A percentile compares a stretch with the other conserved stretches of the same genome.
Conservation (phyloP, 1,284 basidiomycete genomes). For the Cryptococcus neoformans region DNA sequence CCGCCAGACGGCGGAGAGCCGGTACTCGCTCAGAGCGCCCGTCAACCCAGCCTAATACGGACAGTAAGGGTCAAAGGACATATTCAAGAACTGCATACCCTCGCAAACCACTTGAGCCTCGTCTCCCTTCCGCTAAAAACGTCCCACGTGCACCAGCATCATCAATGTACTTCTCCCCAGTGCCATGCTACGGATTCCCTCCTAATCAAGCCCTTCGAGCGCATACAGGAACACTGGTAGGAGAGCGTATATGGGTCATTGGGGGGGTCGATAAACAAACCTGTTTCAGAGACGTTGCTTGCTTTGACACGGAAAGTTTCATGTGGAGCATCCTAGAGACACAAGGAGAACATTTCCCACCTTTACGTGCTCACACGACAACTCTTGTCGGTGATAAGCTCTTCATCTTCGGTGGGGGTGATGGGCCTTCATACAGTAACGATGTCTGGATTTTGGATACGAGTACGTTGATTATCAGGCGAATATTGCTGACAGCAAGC, state of each 20-base stretch:
- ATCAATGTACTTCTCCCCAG: constrained; percentile 82
- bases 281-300: constrained; percentile 73
- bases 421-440: constrained; percentile 60
- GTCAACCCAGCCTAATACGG: background rate
- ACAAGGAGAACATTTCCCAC: constrained; percentile 69
- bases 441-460: constrained; percentile 81
- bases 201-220: constrained; percentile 75
- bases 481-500: constrained; percentile 18
- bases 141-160: constrained; percentile 29
- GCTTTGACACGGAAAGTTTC: constrained; percentile 87
- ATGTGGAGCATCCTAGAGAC: constrained; percentile 79
- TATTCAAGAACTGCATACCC: background rate
- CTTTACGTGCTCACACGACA: constrained; percentile 82
- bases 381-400: constrained; percentile 75
- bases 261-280: constrained; percentile 78
- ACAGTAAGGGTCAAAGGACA: background rate
- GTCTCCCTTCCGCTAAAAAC: constrained; percentile 19
- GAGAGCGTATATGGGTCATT: constrained; percentile 78
- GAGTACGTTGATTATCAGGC: constrained; percentile 26
- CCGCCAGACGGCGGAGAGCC: background rate
- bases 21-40: background rate
- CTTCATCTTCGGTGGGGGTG: constrained; percentile 81
- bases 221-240: constrained; percentile 78
- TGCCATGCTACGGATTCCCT: constrained; percentile 71
- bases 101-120: constrained; percentile 10